phyloP scores from a whole-genome alignment of 371 early-diverging fungal genomes.

The Mucor saturninus region DNA sequence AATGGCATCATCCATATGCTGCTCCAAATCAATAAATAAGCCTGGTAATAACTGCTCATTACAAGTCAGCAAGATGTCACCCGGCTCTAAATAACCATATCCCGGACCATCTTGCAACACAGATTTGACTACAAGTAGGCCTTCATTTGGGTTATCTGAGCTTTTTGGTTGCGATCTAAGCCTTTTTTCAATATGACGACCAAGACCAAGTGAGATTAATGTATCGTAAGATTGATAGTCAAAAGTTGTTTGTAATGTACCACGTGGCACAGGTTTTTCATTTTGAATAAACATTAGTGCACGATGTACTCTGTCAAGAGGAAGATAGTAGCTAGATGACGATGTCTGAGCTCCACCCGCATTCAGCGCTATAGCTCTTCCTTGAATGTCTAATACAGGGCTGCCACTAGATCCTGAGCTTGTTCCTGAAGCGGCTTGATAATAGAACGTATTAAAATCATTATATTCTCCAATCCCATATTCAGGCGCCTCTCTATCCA shows the following conservation, averaged over 20 bases:
- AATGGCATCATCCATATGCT: slow-evolving; percentile 71
- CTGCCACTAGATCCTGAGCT: slow-evolving; percentile 74
- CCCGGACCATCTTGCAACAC: slow-evolving; percentile 79
- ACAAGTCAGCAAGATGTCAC: slow-evolving; percentile 72
- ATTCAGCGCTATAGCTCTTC: slow-evolving; percentile 72
- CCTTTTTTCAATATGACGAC: slow-evolving; percentile 58
- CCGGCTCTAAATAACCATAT: slow-evolving; percentile 64
- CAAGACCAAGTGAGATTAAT: slow-evolving; percentile 62
- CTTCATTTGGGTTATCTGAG: slow-evolving; percentile 55
- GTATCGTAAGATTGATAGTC: slow-evolving; percentile 68
- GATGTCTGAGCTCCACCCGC: slow-evolving; percentile 67
- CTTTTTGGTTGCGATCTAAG: slow-evolving; percentile 60
- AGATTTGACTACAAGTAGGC: slow-evolving; percentile 73
- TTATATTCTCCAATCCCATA: slow-evolving; percentile 67
- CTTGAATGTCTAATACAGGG: slow-evolving; percentile 72
- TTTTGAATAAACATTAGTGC: slow-evolving; percentile 65
- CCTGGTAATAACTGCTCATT: slow-evolving; percentile 64
- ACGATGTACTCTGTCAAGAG: slow-evolving; percentile 70
- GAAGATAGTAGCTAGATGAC: slow-evolving; percentile 67
- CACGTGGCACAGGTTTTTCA: slow-evolving; percentile 67
- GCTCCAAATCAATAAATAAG: slow-evolving; percentile 69
- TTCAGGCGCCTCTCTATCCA: slow-evolving; percentile 63
- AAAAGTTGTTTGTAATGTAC: slow-evolving; percentile 78
- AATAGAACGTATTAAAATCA: slow-evolving; percentile 73
- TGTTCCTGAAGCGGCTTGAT: slow-evolving; percentile 73